Conservation (phyloP, 225 moss, liverwort and hornwort genomes). For the Rhytidiadelphus loreus region DNA sequence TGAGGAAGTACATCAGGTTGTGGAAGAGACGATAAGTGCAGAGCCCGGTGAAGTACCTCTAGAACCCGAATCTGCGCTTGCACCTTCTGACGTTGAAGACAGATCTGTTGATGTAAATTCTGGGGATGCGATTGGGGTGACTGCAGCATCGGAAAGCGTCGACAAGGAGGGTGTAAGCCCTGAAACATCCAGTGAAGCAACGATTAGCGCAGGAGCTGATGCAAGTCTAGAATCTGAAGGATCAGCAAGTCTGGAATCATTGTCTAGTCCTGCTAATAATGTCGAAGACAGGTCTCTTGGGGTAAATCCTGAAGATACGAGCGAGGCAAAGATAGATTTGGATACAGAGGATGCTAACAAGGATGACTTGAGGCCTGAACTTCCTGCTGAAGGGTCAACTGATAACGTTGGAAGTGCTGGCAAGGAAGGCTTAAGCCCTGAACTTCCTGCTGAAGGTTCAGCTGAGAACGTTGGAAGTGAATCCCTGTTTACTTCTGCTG, state of each 20-base stretch:
- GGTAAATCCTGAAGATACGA: not conserved
- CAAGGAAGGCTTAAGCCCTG: not conserved
- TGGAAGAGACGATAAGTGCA: not conserved
- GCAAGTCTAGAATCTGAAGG: not conserved
- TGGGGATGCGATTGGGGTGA: not conserved
- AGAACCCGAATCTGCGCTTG: not conserved
- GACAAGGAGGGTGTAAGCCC: not conserved
- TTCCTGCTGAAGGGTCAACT: not conserved
- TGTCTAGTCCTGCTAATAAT: not conserved
- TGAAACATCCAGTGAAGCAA: slow-evolving; percentile 1
- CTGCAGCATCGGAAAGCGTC: not conserved
- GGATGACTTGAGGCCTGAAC: not conserved
- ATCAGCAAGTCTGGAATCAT: not conserved
- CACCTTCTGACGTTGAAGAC: not conserved
- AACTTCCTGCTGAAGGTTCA: not conserved
- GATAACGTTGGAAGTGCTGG: not conserved
- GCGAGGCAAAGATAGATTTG: not conserved
- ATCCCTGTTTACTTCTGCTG: not conserved
- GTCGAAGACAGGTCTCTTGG: not conserved
- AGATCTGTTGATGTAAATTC: not conserved
- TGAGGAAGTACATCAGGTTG: slow-evolving; percentile 13
- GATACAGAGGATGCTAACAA: not conserved
- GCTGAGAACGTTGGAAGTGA: not conserved
- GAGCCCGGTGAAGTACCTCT: not conserved
- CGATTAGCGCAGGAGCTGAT: not conserved